Conservation (phyloP, 306 rosid genomes). For the Cucurbita moschata region DNA sequence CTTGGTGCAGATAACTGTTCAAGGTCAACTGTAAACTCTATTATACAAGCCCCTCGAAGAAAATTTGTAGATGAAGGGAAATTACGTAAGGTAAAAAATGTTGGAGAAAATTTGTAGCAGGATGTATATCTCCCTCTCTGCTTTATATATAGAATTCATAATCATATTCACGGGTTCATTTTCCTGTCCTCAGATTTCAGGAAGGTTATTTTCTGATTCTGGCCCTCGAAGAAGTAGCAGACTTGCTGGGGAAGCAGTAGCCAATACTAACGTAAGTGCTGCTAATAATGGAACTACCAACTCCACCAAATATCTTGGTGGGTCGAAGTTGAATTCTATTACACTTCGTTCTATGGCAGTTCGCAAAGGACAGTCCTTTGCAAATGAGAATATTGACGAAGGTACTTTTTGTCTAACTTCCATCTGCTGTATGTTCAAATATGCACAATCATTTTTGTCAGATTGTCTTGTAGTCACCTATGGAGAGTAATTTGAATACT, state of each 20-base stretch:
- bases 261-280: slow-evolving; percentile 42
- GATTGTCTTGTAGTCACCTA: not conserved
- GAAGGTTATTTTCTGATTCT: slow-evolving; percentile 88
- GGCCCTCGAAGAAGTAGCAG: slow-evolving; percentile 86
- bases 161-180: not conserved
- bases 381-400: slow-evolving; percentile 77
- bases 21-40: slow-evolving; percentile 69
- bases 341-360: slow-evolving; percentile 53
- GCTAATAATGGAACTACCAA: slow-evolving; percentile 63
- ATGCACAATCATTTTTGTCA: not conserved
- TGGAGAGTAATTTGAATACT: not conserved
- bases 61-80: slow-evolving; percentile 97
- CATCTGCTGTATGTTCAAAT: not conserved
- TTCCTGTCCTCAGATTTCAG: slow-evolving; percentile 48
- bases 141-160: not conserved
- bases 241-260: slow-evolving; percentile 58
- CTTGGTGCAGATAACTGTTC: slow-evolving; percentile 43
- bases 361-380: slow-evolving; percentile 77
- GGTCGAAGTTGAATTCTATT: slow-evolving; percentile 58
- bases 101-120: not conserved
- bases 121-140: not conserved
- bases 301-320: slow-evolving; percentile 75
- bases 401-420: slow-evolving; percentile 22
- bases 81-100: slow-evolving; percentile 58
- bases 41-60: slow-evolving; percentile 87